phyloP scores from a whole-genome alignment of 306 rosid genomes.

The Elaeagnus macrophylla region DNA sequence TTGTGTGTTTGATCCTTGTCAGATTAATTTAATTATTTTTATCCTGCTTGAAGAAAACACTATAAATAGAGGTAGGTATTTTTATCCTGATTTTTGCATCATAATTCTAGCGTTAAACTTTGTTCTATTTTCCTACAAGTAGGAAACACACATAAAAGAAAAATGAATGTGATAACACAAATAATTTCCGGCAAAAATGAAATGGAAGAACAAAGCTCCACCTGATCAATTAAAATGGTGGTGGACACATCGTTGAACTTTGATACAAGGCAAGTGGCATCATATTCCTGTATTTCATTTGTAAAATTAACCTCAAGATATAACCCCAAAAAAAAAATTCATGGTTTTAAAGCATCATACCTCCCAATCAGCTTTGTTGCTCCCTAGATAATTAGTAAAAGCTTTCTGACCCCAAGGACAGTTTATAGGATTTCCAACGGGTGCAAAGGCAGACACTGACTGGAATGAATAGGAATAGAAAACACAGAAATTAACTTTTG shows the following conservation, averaged over 20 bases:
- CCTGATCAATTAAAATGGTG: slow-evolving; percentile 92
- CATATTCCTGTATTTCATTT: slow-evolving; percentile 67
- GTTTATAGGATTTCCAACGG: slow-evolving; percentile 67
- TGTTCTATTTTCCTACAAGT: no score
- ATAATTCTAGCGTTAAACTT: no score
- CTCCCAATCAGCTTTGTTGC: slow-evolving; percentile 80
- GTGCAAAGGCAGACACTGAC: slow-evolving; percentile 94
- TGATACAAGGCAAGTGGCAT: slow-evolving; percentile 55
- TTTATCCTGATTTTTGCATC: no score
- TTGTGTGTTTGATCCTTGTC: no score
- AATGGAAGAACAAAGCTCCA: slow-evolving; percentile 13
- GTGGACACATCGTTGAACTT: slow-evolving; percentile 46
- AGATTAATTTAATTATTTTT: no score
- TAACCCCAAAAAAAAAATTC: neutral
- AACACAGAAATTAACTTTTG: no score
- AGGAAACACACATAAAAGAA: no score
- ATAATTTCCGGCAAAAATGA: neutral
- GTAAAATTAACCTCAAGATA: neutral
- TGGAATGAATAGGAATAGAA: slow-evolving; percentile 16
- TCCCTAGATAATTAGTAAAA: slow-evolving; percentile 78
- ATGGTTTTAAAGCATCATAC: slow-evolving; percentile 27
- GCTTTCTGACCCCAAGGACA: slow-evolving; percentile 95
- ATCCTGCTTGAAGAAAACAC: no score
- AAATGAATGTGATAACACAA: neutral
- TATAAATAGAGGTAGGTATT: no score